A percentile compares a stretch with the other conserved stretches of the same genome.
Evolutionary conservation across 2,329 filamentous ascomycete genomes (phyloP).

Genomic region (Aspergillus pseudotamarii): DNA sequence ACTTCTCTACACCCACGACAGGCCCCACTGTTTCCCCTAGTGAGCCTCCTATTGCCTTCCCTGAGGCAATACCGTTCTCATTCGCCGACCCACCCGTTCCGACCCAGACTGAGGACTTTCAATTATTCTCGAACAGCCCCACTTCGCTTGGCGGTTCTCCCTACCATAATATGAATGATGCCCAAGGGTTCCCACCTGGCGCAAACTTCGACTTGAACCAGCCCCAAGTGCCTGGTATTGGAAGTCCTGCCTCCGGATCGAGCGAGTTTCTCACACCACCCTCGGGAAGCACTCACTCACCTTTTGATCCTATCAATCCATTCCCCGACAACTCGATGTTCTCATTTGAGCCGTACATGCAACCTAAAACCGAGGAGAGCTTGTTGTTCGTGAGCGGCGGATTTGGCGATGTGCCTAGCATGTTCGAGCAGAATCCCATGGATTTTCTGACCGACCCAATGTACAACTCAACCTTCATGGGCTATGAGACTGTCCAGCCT

Average conservation of each 20-base stretch:
- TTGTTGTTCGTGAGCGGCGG: constrained; percentile 6
- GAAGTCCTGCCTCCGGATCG: constrained; percentile 5
- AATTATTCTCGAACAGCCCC: constrained; percentile 24
- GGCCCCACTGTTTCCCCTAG: constrained; percentile 33
- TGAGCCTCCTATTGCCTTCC: constrained; percentile 16
- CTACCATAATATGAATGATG: constrained; percentile 21
- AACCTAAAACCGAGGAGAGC: constrained; percentile 6
- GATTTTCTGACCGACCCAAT: constrained; percentile 1
- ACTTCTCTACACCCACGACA: constrained; percentile 53
- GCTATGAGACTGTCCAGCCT: background rate
- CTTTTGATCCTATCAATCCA: constrained; percentile 5
- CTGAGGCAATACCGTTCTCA: constrained; percentile 26
- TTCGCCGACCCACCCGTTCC: constrained; percentile 31
- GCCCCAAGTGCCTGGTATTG: constrained; percentile 29
- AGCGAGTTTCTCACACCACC: constrained; percentile 7
- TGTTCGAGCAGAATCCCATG: constrained; percentile 3
- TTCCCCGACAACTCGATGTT: constrained; percentile 9
- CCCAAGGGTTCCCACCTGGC: constrained; percentile 19
- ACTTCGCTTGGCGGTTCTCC: constrained; percentile 20
- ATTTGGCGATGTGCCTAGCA: constrained; percentile 4
- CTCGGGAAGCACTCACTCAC: constrained; percentile 5
- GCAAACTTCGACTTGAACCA: constrained; percentile 33
- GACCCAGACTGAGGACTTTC: constrained; percentile 28
- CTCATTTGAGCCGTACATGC: background rate
- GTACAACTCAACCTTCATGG: background rate